Evolutionary conservation across 1,284 basidiomycete species (phyloP), one percentile per base, ranked within the genome.

Genomic region (Mycena citricolor): DNA sequence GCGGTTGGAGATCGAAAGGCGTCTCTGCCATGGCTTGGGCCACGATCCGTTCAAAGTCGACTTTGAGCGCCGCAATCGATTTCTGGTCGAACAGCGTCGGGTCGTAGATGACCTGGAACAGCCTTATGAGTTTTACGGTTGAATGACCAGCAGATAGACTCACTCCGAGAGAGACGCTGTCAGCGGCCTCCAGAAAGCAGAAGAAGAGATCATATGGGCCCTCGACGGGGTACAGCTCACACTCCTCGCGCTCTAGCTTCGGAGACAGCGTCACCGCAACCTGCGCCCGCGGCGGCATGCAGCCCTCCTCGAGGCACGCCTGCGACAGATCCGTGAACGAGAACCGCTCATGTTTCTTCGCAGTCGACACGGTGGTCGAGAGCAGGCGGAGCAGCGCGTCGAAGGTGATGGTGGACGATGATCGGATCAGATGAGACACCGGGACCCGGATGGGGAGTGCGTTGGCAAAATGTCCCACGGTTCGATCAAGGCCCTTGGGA

Each of bases 61-160:
- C 24, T 21, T 35, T 17, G 33, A 35, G 14, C 12, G 13, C 33
- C 24, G 33, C 10, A 7, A 35, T 21, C 17, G 33, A 13, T 8
- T 8, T 8, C 33, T 6, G 11, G 13, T 19, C 7, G 33, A 35
- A 35, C 10, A 35, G 8, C 7, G 24, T 19, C 12, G 33, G 33
- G 16, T 35, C 33, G 33, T 35, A 35, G 33, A 35, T 35, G 12
- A 35, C 33, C 33, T 35, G 10, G 19, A 35, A 17, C 8, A 35
- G 12, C 24, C 5, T 35, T 10, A 21, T 17, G n/a, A n/a, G n/a
- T n/a, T n/a, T n/a, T n/a, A n/a, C n/a, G n/a, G n/a, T n/a, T n/a
- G n/a, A n/a, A n/a, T n/a, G n/a, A n/a, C n/a, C n/a, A n/a, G n/a
- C n/a, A n/a, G n/a, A n/a, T 21, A 19, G 8, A 35, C 19, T 17